Percentiles rank a stretch among this genome's conserved stretches.
These are phyloP conservation scores for Pilaira anomala DNA, from an alignment of 192 early-diverging fungal species.

Conservation along the genomic window DNA sequence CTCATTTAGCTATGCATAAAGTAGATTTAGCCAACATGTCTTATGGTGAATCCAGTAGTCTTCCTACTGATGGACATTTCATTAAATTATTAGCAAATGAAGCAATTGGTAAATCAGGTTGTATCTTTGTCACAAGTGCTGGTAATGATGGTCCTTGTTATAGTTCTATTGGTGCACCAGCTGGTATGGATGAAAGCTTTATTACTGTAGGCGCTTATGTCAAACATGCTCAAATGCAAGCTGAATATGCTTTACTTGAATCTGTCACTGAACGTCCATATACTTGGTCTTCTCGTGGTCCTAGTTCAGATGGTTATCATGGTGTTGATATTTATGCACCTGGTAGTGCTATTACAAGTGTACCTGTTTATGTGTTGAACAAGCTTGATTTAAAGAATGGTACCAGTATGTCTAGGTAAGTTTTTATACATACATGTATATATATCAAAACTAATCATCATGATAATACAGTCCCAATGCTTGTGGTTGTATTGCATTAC, in stretches of 20 bases:
- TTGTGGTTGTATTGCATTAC: conserved; percentile 80
- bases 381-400: conserved; percentile 83
- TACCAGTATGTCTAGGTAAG: conserved; percentile 80
- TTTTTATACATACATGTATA: neutral
- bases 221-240: conserved; percentile 77
- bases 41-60: conserved; percentile 78
- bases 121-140: conserved; percentile 84
- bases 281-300: conserved; percentile 91
- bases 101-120: conserved; percentile 77
- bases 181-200: conserved; percentile 67
- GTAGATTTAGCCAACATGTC: conserved; percentile 83
- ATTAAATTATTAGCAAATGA: conserved; percentile 76
- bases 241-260: conserved; percentile 83
- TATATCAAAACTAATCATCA: neutral
- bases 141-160: conserved; percentile 93
- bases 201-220: conserved; percentile 93
- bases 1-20: conserved; percentile 63
- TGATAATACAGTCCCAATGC: conserved; percentile 73
- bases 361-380: conserved; percentile 76
- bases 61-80: conserved; percentile 76
- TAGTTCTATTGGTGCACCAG: conserved; percentile 81
- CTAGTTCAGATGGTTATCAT: conserved; percentile 77
- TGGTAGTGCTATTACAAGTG: conserved; percentile 88
- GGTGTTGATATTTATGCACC: conserved; percentile 84
- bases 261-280: conserved; percentile 72